Percentiles rank a stretch among this genome's conserved stretches.
Evolutionary conservation across 306 rosid species (phyloP).

Genomic region (Phaseolus lunatus): DNA sequence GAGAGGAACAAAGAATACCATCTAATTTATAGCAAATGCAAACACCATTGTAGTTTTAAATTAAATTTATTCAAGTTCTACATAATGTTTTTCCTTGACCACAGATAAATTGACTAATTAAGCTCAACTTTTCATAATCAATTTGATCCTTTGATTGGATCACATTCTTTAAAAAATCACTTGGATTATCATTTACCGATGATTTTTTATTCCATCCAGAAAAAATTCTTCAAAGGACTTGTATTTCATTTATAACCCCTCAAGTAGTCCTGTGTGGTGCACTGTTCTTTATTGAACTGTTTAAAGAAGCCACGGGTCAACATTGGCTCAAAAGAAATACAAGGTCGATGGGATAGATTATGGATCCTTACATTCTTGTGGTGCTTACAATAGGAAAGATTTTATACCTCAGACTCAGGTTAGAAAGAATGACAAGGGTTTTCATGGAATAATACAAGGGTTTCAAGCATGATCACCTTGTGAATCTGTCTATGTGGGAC

Average conservation of each 20-base stretch:
- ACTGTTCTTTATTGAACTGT: background rate
- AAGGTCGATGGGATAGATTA: background rate
- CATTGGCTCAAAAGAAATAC: background rate
- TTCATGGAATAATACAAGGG: slow-evolving; percentile 1
- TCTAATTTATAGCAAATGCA: background rate
- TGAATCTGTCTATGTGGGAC: slow-evolving; percentile 6
- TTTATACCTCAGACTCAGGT: slow-evolving; percentile 17
- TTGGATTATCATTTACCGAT: background rate
- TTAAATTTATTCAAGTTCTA: background rate
- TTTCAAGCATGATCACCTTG: slow-evolving; percentile 4
- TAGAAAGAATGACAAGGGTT: slow-evolving; percentile 1
- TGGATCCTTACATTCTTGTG: background rate
- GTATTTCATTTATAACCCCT: background rate
- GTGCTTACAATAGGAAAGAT: slow-evolving; percentile 11
- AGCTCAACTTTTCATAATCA: slow-evolving; percentile 24
- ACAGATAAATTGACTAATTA: slow-evolving; percentile 21
- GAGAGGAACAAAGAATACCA: background rate
- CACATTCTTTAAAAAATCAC: background rate
- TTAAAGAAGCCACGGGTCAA: background rate
- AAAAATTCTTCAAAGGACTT: background rate
- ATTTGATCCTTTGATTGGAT: slow-evolving; percentile 3
- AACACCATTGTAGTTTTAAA: background rate
- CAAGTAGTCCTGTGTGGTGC: background rate
- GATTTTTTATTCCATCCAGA: background rate
- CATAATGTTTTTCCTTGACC: slow-evolving; percentile 8